Percentiles rank a stretch among this genome's conserved stretches.
phyloP scores from a whole-genome alignment of 148 eudicot species.

The Rhododendron kiyosumense region DNA sequence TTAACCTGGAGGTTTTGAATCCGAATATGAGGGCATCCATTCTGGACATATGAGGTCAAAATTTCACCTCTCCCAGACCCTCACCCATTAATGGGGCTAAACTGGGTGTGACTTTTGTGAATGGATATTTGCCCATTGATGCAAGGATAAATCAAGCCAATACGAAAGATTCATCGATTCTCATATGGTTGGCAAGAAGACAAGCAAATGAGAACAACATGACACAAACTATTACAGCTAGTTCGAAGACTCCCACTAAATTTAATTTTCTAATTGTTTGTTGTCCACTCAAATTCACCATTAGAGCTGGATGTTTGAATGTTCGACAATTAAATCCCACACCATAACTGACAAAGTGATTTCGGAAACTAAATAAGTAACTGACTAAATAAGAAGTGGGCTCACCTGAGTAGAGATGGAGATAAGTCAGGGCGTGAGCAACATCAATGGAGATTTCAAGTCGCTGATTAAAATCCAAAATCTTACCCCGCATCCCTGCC shows the following conservation, averaged over 20 bases:
- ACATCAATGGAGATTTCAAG: conserved; percentile 89
- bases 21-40: not conserved
- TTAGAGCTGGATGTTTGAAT: not conserved
- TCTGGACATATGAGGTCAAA: not conserved
- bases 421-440: conserved; percentile 89
- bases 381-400: not conserved
- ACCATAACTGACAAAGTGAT: not conserved
- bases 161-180: not conserved
- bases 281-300: conserved; percentile 1
- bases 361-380: not conserved
- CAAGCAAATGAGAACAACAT: not conserved
- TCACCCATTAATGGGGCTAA: not conserved
- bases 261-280: not conserved
- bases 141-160: not conserved
- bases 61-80: not conserved
- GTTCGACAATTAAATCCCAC: not conserved
- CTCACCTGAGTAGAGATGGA: conserved; percentile 85
- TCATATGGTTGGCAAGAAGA: not conserved
- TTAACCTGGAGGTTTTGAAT: not conserved
- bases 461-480: conserved; percentile 82
- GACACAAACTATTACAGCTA: not conserved
- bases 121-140: not conserved
- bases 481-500: conserved; percentile 63
- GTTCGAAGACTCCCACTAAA: not conserved
- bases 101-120: not conserved